Conservation (phyloP, 208 protist species). For the Wallacemonas rigidus region DNA sequence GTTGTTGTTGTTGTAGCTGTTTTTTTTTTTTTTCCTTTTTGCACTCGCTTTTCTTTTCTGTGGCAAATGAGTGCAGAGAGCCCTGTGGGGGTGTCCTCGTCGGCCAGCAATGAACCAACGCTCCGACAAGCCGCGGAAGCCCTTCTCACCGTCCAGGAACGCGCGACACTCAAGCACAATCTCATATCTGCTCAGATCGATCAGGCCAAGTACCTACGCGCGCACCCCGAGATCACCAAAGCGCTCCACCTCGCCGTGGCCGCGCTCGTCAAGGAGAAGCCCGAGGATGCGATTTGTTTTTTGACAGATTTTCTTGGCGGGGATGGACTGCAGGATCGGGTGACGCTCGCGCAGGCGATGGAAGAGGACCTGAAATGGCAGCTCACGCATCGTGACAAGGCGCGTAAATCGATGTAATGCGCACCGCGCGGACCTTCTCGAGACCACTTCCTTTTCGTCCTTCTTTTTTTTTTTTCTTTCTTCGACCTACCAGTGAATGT, state of each 20-base stretch:
- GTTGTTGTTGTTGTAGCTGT: slow-evolving; percentile 11
- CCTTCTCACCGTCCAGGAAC: slow-evolving; percentile 72
- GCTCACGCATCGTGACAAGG: not conserved
- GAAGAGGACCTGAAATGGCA: slow-evolving; percentile 17
- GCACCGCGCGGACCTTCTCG: too few species aligned
- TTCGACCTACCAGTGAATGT: too few species aligned
- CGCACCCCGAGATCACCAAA: slow-evolving; percentile 74
- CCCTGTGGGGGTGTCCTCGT: not conserved
- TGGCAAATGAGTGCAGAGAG: not conserved
- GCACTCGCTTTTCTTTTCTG: not conserved
- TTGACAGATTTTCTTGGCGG: slow-evolving; percentile 52
- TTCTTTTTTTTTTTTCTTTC: not conserved
- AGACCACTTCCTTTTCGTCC: not conserved
- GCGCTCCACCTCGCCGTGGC: slow-evolving; percentile 57
- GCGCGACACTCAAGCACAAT: slow-evolving; percentile 48
- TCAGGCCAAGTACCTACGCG: slow-evolving; percentile 83
- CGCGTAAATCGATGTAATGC: not conserved
- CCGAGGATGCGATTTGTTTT: slow-evolving; percentile 61
- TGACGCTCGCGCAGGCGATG: slow-evolving; percentile 15
- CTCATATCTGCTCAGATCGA: slow-evolving; percentile 66
- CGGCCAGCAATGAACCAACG: slow-evolving; percentile 29
- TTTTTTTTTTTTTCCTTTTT: slow-evolving; percentile 23
- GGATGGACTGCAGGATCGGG: slow-evolving; percentile 22
- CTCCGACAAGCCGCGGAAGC: slow-evolving; percentile 56
- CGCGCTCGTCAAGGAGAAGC: slow-evolving; percentile 52